Conservation (phyloP, 495 filamentous ascomycete species). For the Penicillium canariense region DNA sequence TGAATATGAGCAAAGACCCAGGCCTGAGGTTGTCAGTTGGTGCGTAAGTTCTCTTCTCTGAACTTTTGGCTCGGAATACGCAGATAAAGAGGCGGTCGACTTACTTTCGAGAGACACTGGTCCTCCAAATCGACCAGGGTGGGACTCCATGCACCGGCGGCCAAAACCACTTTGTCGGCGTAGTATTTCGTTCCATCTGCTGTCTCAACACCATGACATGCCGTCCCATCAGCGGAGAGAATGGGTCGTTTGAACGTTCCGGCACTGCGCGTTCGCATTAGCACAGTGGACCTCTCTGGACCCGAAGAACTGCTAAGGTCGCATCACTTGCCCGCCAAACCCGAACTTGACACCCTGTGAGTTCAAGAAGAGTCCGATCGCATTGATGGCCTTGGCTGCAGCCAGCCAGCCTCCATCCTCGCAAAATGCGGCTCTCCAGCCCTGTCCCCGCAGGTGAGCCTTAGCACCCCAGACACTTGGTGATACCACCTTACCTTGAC, state of each 20-base stretch:
- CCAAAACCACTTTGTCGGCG: conserved; percentile 37
- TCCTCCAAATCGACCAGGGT: conserved; percentile 36
- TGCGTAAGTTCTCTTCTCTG: conserved; percentile 14
- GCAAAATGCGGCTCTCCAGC: conserved; percentile 19
- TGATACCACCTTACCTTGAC: conserved; percentile 6
- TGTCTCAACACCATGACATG: conserved; percentile 32
- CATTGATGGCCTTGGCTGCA: conserved; percentile 24
- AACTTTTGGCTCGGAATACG: no score
- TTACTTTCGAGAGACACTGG: conserved; percentile 39
- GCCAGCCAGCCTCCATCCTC: conserved; percentile 22
- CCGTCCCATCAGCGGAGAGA: conserved; percentile 11
- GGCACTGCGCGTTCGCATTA: conserved; percentile 4
- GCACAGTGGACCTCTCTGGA: neutral
- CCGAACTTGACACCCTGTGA: conserved; percentile 16
- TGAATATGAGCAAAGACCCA: conserved; percentile 51
- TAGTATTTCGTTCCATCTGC: conserved; percentile 33
- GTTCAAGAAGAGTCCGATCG: conserved; percentile 13
- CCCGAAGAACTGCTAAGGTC: neutral
- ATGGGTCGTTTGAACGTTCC: conserved; percentile 19
- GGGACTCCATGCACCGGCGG: conserved; percentile 39
- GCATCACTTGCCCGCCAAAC: conserved; percentile 14
- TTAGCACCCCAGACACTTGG: neutral
- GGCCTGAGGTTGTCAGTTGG: conserved; percentile 4
- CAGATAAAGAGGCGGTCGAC: neutral
- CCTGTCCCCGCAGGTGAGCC: conserved; percentile 5